These are phyloP conservation scores for Pichia sp. DNA, from an alignment of 1,139 yeast species.

Conservation along the genomic window DNA sequence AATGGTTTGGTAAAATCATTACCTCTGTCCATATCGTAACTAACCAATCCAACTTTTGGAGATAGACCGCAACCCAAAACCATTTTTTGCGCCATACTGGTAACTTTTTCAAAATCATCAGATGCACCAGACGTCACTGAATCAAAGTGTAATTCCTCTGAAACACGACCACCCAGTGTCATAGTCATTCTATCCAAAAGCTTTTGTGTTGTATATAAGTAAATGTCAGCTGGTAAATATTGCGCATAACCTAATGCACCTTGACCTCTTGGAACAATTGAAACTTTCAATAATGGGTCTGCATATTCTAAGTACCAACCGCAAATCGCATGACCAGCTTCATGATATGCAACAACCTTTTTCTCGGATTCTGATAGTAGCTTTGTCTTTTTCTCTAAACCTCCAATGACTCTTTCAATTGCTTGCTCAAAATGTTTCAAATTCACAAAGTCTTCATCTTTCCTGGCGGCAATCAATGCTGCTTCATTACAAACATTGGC, in stretches of 20 bases:
- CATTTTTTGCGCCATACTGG: conserved; percentile 90
- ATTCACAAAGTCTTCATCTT: conserved; percentile 57
- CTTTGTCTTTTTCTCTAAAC: conserved; percentile 84
- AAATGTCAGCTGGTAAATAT: conserved; percentile 90
- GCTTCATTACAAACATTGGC: conserved; percentile 97
- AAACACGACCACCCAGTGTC: conserved; percentile 95
- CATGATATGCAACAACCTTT: conserved; percentile 89
- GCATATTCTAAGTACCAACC: conserved; percentile 92
- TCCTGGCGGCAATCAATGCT: conserved; percentile 91
- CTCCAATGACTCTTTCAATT: conserved; percentile 95
- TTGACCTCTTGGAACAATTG: conserved; percentile 93
- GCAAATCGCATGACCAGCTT: conserved; percentile 97
- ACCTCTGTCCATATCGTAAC: conserved; percentile 34
- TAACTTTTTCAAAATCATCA: conserved; percentile 95
- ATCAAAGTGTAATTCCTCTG: conserved; percentile 85
- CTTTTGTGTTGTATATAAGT: conserved; percentile 70
- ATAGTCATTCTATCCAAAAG: conserved; percentile 86
- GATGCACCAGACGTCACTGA: conserved; percentile 93
- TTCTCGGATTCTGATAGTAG: conserved; percentile 79
- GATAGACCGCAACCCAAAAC: conserved; percentile 92
- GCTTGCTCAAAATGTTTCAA: conserved; percentile 88
- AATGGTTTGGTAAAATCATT: conserved; percentile 71
- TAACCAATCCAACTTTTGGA: conserved; percentile 69
- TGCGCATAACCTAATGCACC: conserved; percentile 98
- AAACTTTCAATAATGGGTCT: conserved; percentile 88